Base-by-base conservation (phyloP, 495 filamentous ascomycete species). In the Aspergillus avenaceus region DNA sequence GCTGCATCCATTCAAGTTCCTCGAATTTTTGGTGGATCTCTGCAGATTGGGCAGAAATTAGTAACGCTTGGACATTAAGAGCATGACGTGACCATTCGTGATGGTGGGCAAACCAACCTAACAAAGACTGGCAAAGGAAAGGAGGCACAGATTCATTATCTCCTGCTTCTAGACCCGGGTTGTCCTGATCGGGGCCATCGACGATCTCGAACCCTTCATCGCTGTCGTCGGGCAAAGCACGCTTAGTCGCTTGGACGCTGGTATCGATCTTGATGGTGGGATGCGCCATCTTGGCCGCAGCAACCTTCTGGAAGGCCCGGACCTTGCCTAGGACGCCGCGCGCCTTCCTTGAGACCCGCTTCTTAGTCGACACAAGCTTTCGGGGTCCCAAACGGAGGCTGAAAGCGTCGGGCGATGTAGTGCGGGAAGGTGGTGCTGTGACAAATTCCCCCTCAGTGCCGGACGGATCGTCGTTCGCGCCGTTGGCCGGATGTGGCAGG, bases 21-120 rank as follows among this genome's bases (percentile, higher is more conserved):
- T 77, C 69, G 41, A 77, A 77, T 51, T 73, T 74, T 4, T 72
- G 64, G 49, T 71, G 69, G 41, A 75, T 73, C 41, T 73, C 73
- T 75, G 41, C 1, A 27, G 14, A 31, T 11, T 16, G 25, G 13
- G 2, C 34, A 24, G 8, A 12, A n/a, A 22, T 45, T 42, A 51
- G 55, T 44, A 21, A 36, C 50, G 64, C 8, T 29, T 21, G 27
- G 22, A n/a, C 42, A 18, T 18, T 3, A 9, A 27, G 42, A 45
- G 23, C n/a, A n/a, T n/a, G n/a, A n/a, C n/a, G n/a, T n/a, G 42
- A 13, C 11, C 19, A 32, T 11, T 18, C 14, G 19, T 23, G 12
- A 16, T 23, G 7, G 27, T 18, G 18, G 13, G 25, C 21, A 50
- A 55, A 74, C 65, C 62, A 41, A 76, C 73, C 73, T 52, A 66